Evolutionary conservation across 1,284 basidiomycete species (phyloP).

Genomic region (Trichosporon faecale): DNA sequence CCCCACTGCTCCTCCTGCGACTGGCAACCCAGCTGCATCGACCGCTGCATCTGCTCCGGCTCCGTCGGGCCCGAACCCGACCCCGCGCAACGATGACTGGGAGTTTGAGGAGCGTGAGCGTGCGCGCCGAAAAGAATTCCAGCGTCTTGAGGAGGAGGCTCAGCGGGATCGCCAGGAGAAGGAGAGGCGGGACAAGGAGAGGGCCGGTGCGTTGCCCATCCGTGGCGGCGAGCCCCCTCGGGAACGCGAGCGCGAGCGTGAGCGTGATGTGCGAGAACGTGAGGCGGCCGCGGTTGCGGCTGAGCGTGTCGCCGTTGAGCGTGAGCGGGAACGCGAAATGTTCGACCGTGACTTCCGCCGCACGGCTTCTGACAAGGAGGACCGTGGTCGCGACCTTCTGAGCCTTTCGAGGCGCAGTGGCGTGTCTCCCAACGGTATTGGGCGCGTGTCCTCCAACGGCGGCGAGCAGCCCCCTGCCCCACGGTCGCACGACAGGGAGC

Average conservation of each 20-base stretch:
- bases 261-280: constrained; percentile 19
- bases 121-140: constrained; percentile 39
- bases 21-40: constrained; percentile 12
- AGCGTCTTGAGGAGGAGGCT: constrained; percentile 42
- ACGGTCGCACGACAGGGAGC: constrained; percentile 4
- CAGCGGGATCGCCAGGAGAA: constrained; percentile 40
- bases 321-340: constrained; percentile 17
- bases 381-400: background rate
- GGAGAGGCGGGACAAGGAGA: constrained; percentile 36
- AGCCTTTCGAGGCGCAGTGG: constrained; percentile 2
- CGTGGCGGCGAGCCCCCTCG: background rate
- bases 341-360: constrained; percentile 16
- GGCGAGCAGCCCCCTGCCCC: background rate
- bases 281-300: constrained; percentile 4
- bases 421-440: background rate
- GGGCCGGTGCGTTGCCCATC: constrained; percentile 8
- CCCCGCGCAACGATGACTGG: constrained; percentile 30
- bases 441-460: constrained; percentile 1
- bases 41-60: constrained; percentile 5
- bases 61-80: background rate
- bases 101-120: constrained; percentile 49
- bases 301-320: constrained; percentile 13
- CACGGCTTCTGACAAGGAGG: background rate
- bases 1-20: background rate
- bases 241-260: constrained; percentile 24